phyloP scores from a whole-genome alignment of 2,329 filamentous ascomycete species.

The Fusarium sp. region DNA sequence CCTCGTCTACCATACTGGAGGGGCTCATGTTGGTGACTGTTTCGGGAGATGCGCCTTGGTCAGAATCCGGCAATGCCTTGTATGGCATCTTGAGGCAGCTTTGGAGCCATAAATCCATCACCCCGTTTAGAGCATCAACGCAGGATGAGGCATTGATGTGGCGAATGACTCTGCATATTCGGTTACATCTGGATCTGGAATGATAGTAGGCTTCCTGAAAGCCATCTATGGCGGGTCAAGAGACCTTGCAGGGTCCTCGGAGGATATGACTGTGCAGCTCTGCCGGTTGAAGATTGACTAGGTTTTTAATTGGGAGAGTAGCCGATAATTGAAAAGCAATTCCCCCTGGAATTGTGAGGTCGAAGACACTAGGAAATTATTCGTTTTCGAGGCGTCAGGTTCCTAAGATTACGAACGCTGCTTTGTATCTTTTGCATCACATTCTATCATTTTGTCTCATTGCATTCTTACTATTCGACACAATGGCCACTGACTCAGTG shows the following conservation, averaged over 20 bases:
- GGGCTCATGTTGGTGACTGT: background rate
- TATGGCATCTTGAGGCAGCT: background rate
- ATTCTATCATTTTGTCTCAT: background rate
- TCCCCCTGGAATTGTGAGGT: background rate
- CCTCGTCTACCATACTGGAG: background rate
- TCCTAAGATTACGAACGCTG: background rate
- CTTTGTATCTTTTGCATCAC: background rate
- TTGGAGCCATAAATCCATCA: background rate
- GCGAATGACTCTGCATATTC: background rate
- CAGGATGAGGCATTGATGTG: background rate
- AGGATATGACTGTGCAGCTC: background rate
- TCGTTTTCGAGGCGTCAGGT: too few species aligned
- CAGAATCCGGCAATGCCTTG: background rate
- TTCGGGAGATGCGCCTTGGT: background rate
- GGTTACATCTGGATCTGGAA: background rate
- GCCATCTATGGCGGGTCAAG: background rate
- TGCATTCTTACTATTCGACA: background rate
- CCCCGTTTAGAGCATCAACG: background rate
- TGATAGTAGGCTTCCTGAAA: background rate
- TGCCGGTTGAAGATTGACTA: background rate
- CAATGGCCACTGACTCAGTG: background rate
- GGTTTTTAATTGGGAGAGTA: background rate
- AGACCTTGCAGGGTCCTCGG: background rate
- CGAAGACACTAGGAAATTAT: background rate
- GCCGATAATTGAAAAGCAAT: background rate